Evolutionary conservation across 106 monocot genomes (phyloP), one percentile per base, ranked within the genome.

Genomic region (Allium fistulosum): DNA sequence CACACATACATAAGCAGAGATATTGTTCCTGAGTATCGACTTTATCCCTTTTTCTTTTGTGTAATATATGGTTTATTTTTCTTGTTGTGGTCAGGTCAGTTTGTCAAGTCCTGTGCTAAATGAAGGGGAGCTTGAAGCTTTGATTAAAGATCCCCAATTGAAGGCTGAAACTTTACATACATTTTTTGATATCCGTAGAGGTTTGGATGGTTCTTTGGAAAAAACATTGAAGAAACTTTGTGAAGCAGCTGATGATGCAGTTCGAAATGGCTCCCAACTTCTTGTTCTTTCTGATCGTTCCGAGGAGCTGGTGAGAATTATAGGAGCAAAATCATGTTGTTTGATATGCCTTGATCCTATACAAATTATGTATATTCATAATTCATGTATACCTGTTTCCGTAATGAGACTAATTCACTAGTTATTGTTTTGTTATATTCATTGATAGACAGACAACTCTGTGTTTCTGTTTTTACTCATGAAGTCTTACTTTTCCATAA

Each of bases 271-370:
- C 50, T 81, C 92, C 60, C 97, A 97, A 67, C 77, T 97, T 57
- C 97, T 97, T 73, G 75, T 97, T 62, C 92, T 97, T 66, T 97
- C 97, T 80, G 97, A 97, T 58, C 88, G 89, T 27, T 78, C 80
- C 11, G 97, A 92, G n/a, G 84, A 88, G 77, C 76, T 85, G 64
- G 97, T 97, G 78, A 83, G 87, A 50, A 80, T 11, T 16, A 52
- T 17, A 67, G 8, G 26, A 49, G 51, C 17, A 48, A 47, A 63
- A 26, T n/a, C 14, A 46, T 63, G 9, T n/a, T 46, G 10, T 60
- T 37, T 37, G 37, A 37, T 37, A 37, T 37, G 37, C 37, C 37
- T 37, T 1, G 5, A 37, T 37, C 37, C 37, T 37, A 37, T 37
- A 37, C 37, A 37, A 37, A 37, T 37, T 37, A 37, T 37, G 0